Evolutionary conservation across 441 rosid species (phyloP), one percentile per base, ranked within the genome.

Genomic region (Gossypium lobatum): DNA sequence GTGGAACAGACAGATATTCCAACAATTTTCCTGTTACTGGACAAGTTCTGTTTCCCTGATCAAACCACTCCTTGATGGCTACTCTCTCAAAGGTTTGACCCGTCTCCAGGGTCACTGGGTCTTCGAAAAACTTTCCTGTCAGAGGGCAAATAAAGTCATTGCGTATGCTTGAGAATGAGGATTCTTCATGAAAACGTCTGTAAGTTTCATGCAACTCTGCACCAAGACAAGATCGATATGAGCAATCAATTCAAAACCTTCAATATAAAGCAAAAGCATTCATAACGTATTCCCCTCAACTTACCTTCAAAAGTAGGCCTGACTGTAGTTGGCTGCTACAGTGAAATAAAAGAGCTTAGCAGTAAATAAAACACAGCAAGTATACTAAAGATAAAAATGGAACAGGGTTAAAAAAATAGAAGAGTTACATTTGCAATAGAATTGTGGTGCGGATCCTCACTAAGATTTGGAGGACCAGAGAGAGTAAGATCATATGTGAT

Each of bases 21-120:
- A 88, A 76, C 64, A 62, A 8, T 75, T 78, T 88, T 70, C 88
- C 86, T 14, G 89, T 85, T 23, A 82, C 86, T 42, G 92, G 92
- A 79, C 94, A 89, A 70, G 84, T 81, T 80, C 65, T 70, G 45
- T 88, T 77, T 76, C 92, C 90, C 80, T 75, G 76, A 42, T 88
- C 76, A 78, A 89, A 77, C 90, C 89, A 88, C 66, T 86, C 80
- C 52, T 61, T 68, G 73, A 89, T 84, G 62, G 89, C 89, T 74
- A 62, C 83, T 58, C 83, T 77, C 74, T 89, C 93, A 64, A 83
- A 83, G 10, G 89, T 87, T 67, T 89, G 85, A 54, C 93, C 91
- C 21, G 91, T 87, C 77, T 82, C 89, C 54, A 87, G 70, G 42
- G 91, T 87, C 77, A 89, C 91, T 4, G 90, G 93, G 55, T 89